phyloP scores from a whole-genome alignment of 192 early-diverging fungal genomes.

The Backusella tuberculispora region DNA sequence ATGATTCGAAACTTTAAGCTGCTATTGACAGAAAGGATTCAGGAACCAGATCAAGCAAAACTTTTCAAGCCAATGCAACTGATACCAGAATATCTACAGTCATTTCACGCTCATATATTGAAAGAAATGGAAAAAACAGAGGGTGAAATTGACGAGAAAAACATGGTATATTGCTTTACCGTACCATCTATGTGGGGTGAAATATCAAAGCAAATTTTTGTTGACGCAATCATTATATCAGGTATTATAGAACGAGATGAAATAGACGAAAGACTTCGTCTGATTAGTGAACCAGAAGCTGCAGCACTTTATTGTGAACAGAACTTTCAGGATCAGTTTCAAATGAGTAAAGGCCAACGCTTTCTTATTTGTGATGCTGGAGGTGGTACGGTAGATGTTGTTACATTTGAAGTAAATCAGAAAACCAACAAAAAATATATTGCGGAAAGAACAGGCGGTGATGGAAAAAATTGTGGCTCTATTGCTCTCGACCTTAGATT shows the following conservation, averaged over 20 bases:
- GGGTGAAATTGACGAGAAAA: not conserved
- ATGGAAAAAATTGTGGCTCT: constrained; percentile 47
- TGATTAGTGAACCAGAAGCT: constrained; percentile 3
- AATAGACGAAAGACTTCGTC: not conserved
- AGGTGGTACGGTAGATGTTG: constrained; percentile 49
- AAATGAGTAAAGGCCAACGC: constrained; percentile 43
- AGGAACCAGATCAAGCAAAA: constrained; percentile 1
- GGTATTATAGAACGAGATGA: not conserved
- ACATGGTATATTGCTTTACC: not conserved
- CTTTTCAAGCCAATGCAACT: not conserved
- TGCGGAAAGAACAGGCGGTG: constrained; percentile 43
- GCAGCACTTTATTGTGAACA: constrained; percentile 22
- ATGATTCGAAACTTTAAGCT: constrained; percentile 4
- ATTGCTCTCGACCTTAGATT: constrained; percentile 46
- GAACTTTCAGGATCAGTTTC: constrained; percentile 34
- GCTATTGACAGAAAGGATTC: not conserved
- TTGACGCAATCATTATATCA: not conserved
- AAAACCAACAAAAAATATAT: not conserved
- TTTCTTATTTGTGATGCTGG: constrained; percentile 52
- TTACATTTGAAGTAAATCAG: constrained; percentile 42
- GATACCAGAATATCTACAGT: not conserved
- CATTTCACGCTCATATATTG: not conserved
- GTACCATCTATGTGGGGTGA: constrained; percentile 13
- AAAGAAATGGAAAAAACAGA: not conserved
- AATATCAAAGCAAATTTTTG: not conserved